Evolutionary conservation across 768 basidiomycete genomes (phyloP), one percentile per base, ranked within the genome.

Genomic region (Russula brevipes): DNA sequence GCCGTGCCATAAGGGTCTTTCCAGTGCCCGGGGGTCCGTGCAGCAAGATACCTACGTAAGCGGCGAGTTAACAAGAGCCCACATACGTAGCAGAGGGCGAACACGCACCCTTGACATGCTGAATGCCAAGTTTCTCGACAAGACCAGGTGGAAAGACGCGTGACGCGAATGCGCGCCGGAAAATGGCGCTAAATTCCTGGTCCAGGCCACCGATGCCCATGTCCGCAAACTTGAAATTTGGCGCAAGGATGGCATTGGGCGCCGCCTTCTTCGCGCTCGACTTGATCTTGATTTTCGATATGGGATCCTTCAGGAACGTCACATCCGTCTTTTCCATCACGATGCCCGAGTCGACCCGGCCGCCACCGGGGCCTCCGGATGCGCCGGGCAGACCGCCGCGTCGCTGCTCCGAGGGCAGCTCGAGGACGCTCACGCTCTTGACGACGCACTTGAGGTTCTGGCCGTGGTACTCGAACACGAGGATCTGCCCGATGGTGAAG

Each of bases 171-270:
- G 97, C 97, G 70, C 97, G 89, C 72, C 97, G 91, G 80, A 99
- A 99, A 71, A 99, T 99, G 47, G 93, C 87, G 60, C 85, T 85
- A 72, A 99, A 99, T 72, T 99, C 97, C 8, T 85, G 80, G 73
- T 99, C 97, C 39, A 99, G 80, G 70, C 97, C 97, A 71, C 97
- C 97, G 70, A 99, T 98, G 17, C 97, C 97, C 96, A 99, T 98
- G 73, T 99, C 97, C 71, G 96, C 91, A 66, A 99, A 99, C 75
- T 97, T 98, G 84, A 99, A 99, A 76, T 98, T 98, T 1, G 97
- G 94, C 0, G 94, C 87, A 10, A 99, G 82, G 68, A 99, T 96
- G 0, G 97, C 94, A 72, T 98, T 98, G 7, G 94, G 85, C 5
- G 94, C 87, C 0, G 91, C 85, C 93, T 90, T 91, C 74, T 89